phyloP scores from a whole-genome alignment of 2,329 filamentous ascomycete genomes.

The Xenoacremonium recifei region DNA sequence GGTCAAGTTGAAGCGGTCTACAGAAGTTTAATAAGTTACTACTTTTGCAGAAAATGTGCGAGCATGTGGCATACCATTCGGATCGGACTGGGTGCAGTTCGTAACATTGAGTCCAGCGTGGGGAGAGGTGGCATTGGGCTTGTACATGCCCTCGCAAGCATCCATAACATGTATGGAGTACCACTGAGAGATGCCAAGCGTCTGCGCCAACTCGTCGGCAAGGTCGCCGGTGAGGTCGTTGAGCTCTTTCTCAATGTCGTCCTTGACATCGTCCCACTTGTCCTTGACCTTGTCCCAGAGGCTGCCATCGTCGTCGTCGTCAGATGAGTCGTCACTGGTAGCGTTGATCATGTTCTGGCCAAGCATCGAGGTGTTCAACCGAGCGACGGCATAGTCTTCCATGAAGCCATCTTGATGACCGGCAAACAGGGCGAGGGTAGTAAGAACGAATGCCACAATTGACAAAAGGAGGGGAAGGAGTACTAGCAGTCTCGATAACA shows the following conservation, averaged over 20 bases:
- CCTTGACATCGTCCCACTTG: constrained; percentile 29
- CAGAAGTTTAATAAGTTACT: background rate
- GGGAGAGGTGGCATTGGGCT: constrained; percentile 39
- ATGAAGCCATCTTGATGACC: constrained; percentile 41
- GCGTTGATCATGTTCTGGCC: constrained; percentile 32
- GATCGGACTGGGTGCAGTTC: constrained; percentile 41
- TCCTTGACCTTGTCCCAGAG: constrained; percentile 25
- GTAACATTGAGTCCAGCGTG: constrained; percentile 41
- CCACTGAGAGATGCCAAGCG: constrained; percentile 50
- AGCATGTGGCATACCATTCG: constrained; percentile 42
- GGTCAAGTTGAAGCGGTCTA: constrained; percentile 46
- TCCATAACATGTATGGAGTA: constrained; percentile 51
- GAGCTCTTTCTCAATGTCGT: constrained; percentile 36
- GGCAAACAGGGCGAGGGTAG: constrained; percentile 39
- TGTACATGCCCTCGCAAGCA: constrained; percentile 45
- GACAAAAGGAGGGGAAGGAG: constrained; percentile 37
- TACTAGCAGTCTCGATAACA: constrained; percentile 29
- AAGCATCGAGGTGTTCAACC: constrained; percentile 40
- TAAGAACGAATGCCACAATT: constrained; percentile 38
- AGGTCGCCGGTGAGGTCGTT: constrained; percentile 39
- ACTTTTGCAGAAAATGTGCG: background rate
- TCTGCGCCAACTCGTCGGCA: constrained; percentile 38
- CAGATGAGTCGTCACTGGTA: constrained; percentile 19
- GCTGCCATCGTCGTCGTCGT: constrained; percentile 24
- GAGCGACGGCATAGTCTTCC: constrained; percentile 41